phyloP scores from a whole-genome alignment of 768 basidiomycete species.

The Collybia mongolica region DNA sequence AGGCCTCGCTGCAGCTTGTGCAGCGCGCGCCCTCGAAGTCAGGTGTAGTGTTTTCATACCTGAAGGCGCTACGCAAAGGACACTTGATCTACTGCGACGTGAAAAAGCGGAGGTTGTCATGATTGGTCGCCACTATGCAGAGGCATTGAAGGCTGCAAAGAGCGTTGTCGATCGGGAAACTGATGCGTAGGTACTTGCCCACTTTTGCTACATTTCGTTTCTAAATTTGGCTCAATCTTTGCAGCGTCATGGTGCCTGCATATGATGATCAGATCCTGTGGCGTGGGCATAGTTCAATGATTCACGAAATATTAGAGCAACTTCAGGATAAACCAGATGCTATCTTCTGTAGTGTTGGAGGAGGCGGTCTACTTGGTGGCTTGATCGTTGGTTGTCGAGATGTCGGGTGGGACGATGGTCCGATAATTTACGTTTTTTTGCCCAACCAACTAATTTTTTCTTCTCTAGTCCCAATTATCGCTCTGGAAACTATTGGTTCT shows the following conservation, averaged over 20 bases:
- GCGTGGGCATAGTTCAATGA: constrained; percentile 78
- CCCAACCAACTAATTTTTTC: not conserved
- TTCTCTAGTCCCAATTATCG: constrained; percentile 55
- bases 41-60: constrained; percentile 72
- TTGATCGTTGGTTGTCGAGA: constrained; percentile 63
- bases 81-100: constrained; percentile 46
- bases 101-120: constrained; percentile 60
- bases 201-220: not conserved
- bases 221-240: not conserved
- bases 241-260: constrained; percentile 66
- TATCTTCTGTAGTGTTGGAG: constrained; percentile 78
- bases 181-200: constrained; percentile 46
- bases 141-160: constrained; percentile 53
- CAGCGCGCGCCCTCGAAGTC: constrained; percentile 51
- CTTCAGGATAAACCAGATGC: constrained; percentile 59
- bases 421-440: constrained; percentile 12
- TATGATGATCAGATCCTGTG: constrained; percentile 70
- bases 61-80: constrained; percentile 44
- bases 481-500: constrained; percentile 69
- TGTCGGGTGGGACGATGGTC: constrained; percentile 71
- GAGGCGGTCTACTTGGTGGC: constrained; percentile 70
- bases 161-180: constrained; percentile 40
- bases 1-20: constrained; percentile 69
- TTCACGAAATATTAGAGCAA: constrained; percentile 59
- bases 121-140: constrained; percentile 55